Evolutionary conservation across 305 asterid species (phyloP).

Genomic region (Fraxinus sp.): DNA sequence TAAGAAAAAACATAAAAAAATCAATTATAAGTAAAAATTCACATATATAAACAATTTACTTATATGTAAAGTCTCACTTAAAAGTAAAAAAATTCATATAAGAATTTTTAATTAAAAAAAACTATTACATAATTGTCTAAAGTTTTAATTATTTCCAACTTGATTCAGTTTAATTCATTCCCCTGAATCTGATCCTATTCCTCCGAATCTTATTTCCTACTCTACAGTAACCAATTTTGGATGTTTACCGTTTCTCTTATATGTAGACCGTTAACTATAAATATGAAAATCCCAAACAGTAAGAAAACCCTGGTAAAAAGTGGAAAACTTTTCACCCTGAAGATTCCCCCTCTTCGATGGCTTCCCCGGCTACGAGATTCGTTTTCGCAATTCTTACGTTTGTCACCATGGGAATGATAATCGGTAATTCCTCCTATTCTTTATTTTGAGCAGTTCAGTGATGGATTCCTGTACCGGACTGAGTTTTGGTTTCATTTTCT

Average conservation of each 20-base stretch:
- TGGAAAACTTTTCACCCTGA: background rate
- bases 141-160: background rate
- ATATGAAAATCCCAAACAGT: background rate
- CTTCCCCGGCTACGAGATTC: slow-evolving; percentile 31
- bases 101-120: too few relatives aligned
- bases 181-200: background rate
- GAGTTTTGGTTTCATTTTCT: background rate
- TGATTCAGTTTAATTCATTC: background rate
- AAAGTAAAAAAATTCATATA: too few relatives aligned
- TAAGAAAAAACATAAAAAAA: too few relatives aligned
- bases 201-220: background rate
- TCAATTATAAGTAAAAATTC: too few relatives aligned
- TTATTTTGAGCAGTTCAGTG: background rate
- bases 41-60: too few relatives aligned
- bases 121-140: too few relatives aligned
- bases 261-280: background rate
- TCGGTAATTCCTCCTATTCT: slow-evolving; percentile 41
- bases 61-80: too few relatives aligned
- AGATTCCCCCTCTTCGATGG: background rate
- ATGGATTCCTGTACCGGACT: background rate
- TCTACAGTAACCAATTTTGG: too few relatives aligned
- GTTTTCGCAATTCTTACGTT: slow-evolving; percentile 58
- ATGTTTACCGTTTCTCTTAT: background rate
- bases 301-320: background rate
- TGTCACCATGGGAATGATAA: slow-evolving; percentile 67